A percentile compares a stretch with the other conserved stretches of the same genome.
Conservation (phyloP, 495 filamentous ascomycete genomes). For the Daldinia childiae region DNA sequence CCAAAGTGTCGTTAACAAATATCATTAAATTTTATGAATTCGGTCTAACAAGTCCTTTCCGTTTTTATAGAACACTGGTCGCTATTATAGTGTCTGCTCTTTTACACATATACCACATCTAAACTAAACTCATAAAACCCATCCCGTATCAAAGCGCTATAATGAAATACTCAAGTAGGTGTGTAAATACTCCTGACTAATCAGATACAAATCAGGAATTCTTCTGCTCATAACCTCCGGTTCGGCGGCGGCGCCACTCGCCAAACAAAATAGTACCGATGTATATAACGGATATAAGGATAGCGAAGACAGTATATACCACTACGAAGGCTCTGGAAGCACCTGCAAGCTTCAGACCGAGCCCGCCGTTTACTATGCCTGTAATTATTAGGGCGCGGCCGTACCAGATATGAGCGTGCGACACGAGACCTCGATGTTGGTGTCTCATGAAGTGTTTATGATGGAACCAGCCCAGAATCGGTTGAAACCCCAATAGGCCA, state of each 20-base stretch:
- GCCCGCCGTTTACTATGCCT: constrained; percentile 76
- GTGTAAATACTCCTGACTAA: background rate
- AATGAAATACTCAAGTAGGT: background rate
- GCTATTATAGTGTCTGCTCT: constrained; percentile 2
- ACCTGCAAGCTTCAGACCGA: constrained; percentile 66
- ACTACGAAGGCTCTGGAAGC: constrained; percentile 59
- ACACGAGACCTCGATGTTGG: constrained; percentile 60
- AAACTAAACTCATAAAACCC: background rate
- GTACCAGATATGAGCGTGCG: constrained; percentile 74
- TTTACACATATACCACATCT: constrained; percentile 1
- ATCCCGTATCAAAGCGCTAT: background rate
- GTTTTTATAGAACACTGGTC: background rate
- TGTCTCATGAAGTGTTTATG: constrained; percentile 65
- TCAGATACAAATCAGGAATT: constrained; percentile 2
- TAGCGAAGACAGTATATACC: constrained; percentile 69
- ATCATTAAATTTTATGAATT: background rate
- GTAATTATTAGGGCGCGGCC: constrained; percentile 69
- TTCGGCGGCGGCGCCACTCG: constrained; percentile 27
- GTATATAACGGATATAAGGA: constrained; percentile 60
- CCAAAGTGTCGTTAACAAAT: background rate
- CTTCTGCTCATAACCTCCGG: constrained; percentile 20
- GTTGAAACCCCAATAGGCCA: constrained; percentile 68
- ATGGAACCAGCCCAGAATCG: constrained; percentile 69
- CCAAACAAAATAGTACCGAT: constrained; percentile 37
- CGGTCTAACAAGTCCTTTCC: background rate